Conservation (phyloP, 1,284 basidiomycete genomes). For the Ganoderma lucidum region DNA sequence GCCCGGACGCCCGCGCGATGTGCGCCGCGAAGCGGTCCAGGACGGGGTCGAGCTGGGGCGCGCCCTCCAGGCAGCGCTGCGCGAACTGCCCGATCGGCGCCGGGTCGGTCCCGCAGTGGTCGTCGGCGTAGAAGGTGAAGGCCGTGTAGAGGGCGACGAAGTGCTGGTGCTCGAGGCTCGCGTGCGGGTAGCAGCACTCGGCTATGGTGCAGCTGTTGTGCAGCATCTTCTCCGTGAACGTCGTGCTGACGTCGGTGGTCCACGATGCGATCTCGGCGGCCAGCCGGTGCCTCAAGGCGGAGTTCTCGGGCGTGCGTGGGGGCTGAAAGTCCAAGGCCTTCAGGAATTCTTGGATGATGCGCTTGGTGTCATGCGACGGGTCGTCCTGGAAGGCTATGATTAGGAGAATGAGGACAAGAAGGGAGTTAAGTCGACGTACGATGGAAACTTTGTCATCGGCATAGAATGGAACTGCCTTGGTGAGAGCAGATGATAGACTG, state of each 20-base stretch:
- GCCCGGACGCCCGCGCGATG: slow-evolving; percentile 11
- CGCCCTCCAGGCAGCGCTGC: slow-evolving; percentile 16
- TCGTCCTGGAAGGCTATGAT: no score
- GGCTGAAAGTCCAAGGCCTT: no score
- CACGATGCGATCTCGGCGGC: slow-evolving; percentile 9
- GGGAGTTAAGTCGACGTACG: no score
- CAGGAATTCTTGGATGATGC: no score
- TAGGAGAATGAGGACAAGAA: no score
- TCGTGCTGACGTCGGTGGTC: slow-evolving; percentile 12
- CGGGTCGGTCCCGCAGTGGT: slow-evolving; percentile 13
- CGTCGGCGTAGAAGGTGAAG: slow-evolving; percentile 18
- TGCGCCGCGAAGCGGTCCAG: slow-evolving; percentile 18
- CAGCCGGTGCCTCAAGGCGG: neutral
- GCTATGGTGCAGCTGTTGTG: slow-evolving; percentile 18
- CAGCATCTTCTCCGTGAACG: slow-evolving; percentile 10
- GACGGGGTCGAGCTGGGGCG: slow-evolving; percentile 17
- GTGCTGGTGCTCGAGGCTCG: slow-evolving; percentile 13
- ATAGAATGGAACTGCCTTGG: no score
- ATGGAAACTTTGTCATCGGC: no score
- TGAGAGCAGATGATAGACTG: no score
- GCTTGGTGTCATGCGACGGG: no score
- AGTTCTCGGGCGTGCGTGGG: neutral
- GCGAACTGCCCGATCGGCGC: slow-evolving; percentile 17
- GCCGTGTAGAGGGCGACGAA: slow-evolving; percentile 18
- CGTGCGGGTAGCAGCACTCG: slow-evolving; percentile 14